Conservation (phyloP, 768 basidiomycete genomes). For the Mycena rebaudengoi region DNA sequence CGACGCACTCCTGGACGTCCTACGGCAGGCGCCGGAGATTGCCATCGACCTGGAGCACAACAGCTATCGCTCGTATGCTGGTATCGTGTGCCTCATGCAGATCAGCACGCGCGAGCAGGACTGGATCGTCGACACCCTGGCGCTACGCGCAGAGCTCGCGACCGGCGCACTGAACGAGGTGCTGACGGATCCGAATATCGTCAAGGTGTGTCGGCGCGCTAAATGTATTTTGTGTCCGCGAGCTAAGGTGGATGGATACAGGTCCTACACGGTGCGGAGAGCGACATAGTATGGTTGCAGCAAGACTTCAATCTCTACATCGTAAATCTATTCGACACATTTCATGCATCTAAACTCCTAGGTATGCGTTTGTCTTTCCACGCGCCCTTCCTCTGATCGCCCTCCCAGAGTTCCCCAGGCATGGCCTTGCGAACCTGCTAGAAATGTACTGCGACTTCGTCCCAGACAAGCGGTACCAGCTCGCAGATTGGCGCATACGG, state of each 20-base stretch:
- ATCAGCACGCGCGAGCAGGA: slow-evolving; percentile 85
- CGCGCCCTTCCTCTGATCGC: too few species aligned
- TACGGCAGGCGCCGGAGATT: slow-evolving; percentile 77
- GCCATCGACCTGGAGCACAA: slow-evolving; percentile 97
- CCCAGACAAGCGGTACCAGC: slow-evolving; percentile 95
- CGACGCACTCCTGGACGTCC: slow-evolving; percentile 67
- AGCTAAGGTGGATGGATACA: slow-evolving; percentile 43
- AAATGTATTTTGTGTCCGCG: too few species aligned
- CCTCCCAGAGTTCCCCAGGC: slow-evolving; percentile 86
- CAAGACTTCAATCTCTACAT: slow-evolving; percentile 94
- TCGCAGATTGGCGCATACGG: slow-evolving; percentile 98
- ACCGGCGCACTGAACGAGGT: slow-evolving; percentile 76
- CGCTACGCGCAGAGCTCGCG: slow-evolving; percentile 72
- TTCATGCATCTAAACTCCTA: slow-evolving; percentile 88
- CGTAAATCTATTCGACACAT: slow-evolving; percentile 97
- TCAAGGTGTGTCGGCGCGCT: slow-evolving; percentile 88
- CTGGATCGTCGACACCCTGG: slow-evolving; percentile 86
- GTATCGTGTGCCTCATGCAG: slow-evolving; percentile 95
- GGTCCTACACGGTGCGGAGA: slow-evolving; percentile 96
- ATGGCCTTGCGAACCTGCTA: slow-evolving; percentile 85
- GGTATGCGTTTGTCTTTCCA: too few species aligned
- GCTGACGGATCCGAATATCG: slow-evolving; percentile 82
- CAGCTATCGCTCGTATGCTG: slow-evolving; percentile 82
- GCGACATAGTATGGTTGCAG: slow-evolving; percentile 96
- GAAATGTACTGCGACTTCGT: slow-evolving; percentile 90